phyloP scores from a whole-genome alignment of 2,329 filamentous ascomycete genomes.

The Gyromitra esculenta region DNA sequence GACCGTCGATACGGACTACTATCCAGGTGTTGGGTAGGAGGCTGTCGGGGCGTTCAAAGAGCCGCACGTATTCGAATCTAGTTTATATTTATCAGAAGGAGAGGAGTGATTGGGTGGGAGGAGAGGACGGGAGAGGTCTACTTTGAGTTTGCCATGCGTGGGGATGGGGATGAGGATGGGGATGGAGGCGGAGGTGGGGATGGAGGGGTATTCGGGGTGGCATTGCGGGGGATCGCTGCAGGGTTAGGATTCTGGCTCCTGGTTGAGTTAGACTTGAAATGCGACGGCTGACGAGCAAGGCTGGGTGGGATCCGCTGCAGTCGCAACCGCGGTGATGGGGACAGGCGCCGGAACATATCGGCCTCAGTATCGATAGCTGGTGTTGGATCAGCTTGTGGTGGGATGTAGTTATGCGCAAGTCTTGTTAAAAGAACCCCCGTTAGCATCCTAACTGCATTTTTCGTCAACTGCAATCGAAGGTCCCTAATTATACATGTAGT shows the following conservation, averaged over 20 bases:
- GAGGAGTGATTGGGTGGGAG: no score
- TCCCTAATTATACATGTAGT: no score
- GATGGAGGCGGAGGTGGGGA: background rate
- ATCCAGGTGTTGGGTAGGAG: constrained; percentile 94
- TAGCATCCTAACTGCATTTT: no score
- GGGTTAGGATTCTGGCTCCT: constrained; percentile 10
- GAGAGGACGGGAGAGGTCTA: constrained; percentile 29
- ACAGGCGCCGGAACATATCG: constrained; percentile 19
- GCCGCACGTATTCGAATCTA: constrained; percentile 93
- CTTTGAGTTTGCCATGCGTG: constrained; percentile 58
- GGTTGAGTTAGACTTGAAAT: constrained; percentile 4
- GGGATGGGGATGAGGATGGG: constrained; percentile 60
- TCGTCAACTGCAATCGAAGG: background rate
- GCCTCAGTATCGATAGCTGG: no score
- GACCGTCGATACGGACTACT: constrained; percentile 90
- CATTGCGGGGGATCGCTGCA: constrained; percentile 33
- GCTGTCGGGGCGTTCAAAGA: constrained; percentile 81
- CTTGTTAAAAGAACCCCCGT: no score
- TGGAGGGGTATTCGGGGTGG: constrained; percentile 71
- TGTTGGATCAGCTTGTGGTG: background rate
- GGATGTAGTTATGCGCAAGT: background rate
- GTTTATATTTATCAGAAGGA: constrained; percentile 22
- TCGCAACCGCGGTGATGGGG: background rate
- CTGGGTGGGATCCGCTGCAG: background rate
- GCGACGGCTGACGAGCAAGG: background rate